phyloP scores from a whole-genome alignment of 306 rosid genomes.

The Cucumis hystrix region DNA sequence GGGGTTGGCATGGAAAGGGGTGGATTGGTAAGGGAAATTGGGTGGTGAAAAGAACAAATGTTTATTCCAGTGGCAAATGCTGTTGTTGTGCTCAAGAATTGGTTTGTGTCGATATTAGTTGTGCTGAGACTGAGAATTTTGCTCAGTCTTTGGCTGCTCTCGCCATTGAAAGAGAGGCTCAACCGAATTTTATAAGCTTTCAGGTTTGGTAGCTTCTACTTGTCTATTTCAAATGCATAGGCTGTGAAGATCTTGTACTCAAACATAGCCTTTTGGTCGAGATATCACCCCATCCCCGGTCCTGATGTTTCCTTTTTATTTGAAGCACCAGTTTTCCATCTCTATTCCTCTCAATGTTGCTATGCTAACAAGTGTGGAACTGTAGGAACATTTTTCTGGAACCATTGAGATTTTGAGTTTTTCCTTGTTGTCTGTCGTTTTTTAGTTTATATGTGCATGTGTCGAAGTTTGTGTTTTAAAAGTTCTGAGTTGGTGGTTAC shows the following conservation, averaged over 20 bases:
- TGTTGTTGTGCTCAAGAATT: slow-evolving; percentile 43
- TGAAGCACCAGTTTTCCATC: too few species aligned
- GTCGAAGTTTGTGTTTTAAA: background rate
- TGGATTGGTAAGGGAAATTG: slow-evolving; percentile 85
- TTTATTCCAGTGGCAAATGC: slow-evolving; percentile 36
- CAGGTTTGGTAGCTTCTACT: slow-evolving; percentile 38
- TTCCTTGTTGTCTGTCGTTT: background rate
- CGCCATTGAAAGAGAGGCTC: slow-evolving; percentile 69
- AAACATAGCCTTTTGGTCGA: background rate
- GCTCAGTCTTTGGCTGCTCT: slow-evolving; percentile 47
- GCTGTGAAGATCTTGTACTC: background rate
- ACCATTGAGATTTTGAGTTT: background rate
- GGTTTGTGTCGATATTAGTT: slow-evolving; percentile 67
- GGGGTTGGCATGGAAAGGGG: slow-evolving; percentile 94
- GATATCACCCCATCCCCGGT: background rate
- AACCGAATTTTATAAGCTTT: slow-evolving; percentile 55
- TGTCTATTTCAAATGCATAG: background rate
- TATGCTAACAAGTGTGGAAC: too few species aligned
- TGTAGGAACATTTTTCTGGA: too few species aligned
- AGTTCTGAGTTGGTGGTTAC: background rate
- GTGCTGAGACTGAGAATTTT: slow-evolving; percentile 51
- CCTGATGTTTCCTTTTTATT: background rate
- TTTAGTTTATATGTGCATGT: background rate
- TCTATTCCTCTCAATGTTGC: too few species aligned
- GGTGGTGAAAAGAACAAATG: slow-evolving; percentile 29